Base-by-base conservation (phyloP, 2,329 filamentous ascomycete genomes). In the Penicillium sp. region DNA sequence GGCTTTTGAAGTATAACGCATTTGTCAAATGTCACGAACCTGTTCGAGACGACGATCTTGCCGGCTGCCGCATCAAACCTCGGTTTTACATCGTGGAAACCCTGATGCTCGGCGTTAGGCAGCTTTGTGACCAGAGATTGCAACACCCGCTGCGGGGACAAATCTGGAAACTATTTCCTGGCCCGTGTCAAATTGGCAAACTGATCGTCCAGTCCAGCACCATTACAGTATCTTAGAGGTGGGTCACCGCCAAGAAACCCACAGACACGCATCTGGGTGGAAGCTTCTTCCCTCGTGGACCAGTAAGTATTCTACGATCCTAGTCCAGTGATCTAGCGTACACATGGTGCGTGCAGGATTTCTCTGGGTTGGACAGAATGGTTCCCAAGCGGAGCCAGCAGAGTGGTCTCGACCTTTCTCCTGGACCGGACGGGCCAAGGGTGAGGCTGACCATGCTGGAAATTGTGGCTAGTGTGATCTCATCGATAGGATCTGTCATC, bases 241-340 rank as follows among this genome's bases (percentile, higher is more conserved):
- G 27, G 45, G 56, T 51, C 48, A 35, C 22, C 48, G 47, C 52
- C 54, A 56, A 52, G 53, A 33, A 39, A 45, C 10, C 21, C 13
- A 52, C 39, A 35, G 37, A 29, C 41, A 39, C 50, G 41, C 33
- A 31, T 48, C 33, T 44, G 48, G 44, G 41, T 45, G 27, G 46
- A 59, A 63, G 56, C 56, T 61, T 57, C 41, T 52, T 52, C 21
- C 52, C 56, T 56, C 57, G 50, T 64, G 58, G 63, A 51, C 46
- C 57, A 13, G 45, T 45, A 57, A 29, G 1, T 51, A 52, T 55
- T 53, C 46, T 22, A n/a, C 50, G 29, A 56, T 13, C 54, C 27
- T 35, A 39, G 56, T 29, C 51, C 39, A 29, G 29, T 29, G 27
- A 33, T 58, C 24, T 48, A 50, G 48, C 27, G 47, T 29, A 35